Evolutionary conservation across 2,329 filamentous ascomycete genomes (phyloP).

Genomic region (Colletotrichum camelliae): DNA sequence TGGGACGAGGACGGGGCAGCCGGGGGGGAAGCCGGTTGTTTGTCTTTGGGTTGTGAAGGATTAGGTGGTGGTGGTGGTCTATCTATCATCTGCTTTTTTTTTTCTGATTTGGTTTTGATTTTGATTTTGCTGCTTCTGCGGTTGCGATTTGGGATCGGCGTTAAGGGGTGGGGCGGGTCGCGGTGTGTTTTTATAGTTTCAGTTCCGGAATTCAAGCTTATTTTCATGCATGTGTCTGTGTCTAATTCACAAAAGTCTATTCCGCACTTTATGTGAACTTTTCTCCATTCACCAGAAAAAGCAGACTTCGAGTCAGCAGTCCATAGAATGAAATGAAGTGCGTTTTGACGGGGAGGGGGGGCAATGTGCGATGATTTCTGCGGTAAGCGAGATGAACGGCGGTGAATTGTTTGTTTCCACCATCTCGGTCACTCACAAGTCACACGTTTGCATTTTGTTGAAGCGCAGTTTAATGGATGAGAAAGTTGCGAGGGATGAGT

Average conservation of each 20-base stretch:
- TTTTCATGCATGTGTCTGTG: neutral
- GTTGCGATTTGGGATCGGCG: neutral
- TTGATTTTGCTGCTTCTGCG: neutral
- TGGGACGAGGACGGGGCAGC: conserved; percentile 49
- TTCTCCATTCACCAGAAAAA: neutral
- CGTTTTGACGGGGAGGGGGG: no score
- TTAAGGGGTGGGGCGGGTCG: neutral
- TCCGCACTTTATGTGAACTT: neutral
- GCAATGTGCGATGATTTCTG: neutral
- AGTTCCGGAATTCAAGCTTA: neutral
- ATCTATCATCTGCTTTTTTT: neutral
- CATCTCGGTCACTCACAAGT: neutral
- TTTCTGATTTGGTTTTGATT: neutral
- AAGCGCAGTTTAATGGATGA: no score
- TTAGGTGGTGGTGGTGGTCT: conserved; percentile 28
- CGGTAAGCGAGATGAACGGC: neutral
- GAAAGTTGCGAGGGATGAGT: accelerated
- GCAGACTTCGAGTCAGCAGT: neutral
- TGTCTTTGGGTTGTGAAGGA: conserved; percentile 65
- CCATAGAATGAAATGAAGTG: neutral
- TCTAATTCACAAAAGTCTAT: neutral
- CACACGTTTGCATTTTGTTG: no score
- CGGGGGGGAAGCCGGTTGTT: conserved; percentile 58
- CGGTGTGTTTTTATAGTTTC: neutral
- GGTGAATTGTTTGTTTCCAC: no score